These are phyloP conservation scores for Leptoxyphium fumago DNA, from an alignment of 2,329 filamentous ascomycete genomes.

Conservation along the genomic window DNA sequence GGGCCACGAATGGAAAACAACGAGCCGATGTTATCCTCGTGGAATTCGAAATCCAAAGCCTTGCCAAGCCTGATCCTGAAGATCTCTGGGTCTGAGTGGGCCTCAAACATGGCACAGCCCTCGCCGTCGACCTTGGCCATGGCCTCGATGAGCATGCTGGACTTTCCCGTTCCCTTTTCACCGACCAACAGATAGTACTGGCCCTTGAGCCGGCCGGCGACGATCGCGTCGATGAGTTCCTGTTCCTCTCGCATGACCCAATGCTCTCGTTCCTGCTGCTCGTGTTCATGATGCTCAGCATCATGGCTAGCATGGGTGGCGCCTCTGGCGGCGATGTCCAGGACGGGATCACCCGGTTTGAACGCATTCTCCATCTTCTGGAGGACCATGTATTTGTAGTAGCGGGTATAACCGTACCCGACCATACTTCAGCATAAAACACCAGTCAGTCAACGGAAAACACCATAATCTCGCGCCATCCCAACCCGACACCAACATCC, in stretches of 20 bases:
- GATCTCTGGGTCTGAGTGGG: slow-evolving; percentile 87
- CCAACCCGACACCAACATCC: not conserved
- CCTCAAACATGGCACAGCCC: slow-evolving; percentile 88
- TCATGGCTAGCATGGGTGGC: slow-evolving; percentile 14
- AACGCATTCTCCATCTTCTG: slow-evolving; percentile 89
- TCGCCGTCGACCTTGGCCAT: slow-evolving; percentile 89
- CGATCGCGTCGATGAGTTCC: slow-evolving; percentile 62
- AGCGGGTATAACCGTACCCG: slow-evolving; percentile 32
- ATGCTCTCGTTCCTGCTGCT: slow-evolving; percentile 43
- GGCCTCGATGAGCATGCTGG: slow-evolving; percentile 86
- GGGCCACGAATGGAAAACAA: slow-evolving; percentile 92
- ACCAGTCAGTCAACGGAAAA: not conserved
- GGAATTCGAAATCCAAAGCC: slow-evolving; percentile 87
- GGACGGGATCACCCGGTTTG: slow-evolving; percentile 70
- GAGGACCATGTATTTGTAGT: slow-evolving; percentile 83
- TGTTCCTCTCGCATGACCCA: slow-evolving; percentile 85
- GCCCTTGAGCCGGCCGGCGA: slow-evolving; percentile 55
- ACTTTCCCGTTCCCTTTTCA: slow-evolving; percentile 94
- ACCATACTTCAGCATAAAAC: slow-evolving; percentile 52
- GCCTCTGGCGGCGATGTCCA: slow-evolving; percentile 39
- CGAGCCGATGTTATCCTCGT: slow-evolving; percentile 94
- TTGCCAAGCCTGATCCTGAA: slow-evolving; percentile 88
- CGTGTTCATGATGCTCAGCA: slow-evolving; percentile 16
- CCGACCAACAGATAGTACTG: slow-evolving; percentile 88
- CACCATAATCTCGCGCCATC: not conserved